Evolutionary conservation across 2,329 filamentous ascomycete genomes (phyloP).

Genomic region (Fusarium odoratissimum): DNA sequence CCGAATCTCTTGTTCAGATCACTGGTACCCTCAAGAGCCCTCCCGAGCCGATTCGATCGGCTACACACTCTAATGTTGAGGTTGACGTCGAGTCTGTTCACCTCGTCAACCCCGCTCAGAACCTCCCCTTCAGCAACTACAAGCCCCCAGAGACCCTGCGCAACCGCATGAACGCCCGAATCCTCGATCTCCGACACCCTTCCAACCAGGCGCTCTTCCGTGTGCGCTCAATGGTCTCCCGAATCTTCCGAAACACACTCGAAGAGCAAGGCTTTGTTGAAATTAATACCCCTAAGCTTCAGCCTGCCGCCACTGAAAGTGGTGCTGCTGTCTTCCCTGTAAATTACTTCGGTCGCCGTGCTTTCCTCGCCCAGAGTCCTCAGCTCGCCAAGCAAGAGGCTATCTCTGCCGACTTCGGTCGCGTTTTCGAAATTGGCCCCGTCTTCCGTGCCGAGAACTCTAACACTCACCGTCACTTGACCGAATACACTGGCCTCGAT

Average conservation of each 20-base stretch:
- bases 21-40: slow-evolving; percentile 79
- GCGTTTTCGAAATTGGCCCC: slow-evolving; percentile 77
- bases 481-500: slow-evolving; percentile 93
- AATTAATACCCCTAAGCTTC: slow-evolving; percentile 93
- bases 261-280: slow-evolving; percentile 85
- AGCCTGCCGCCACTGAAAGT: slow-evolving; percentile 90
- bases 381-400: slow-evolving; percentile 94
- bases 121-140: slow-evolving; percentile 64
- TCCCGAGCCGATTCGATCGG: slow-evolving; percentile 78
- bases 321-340: slow-evolving; percentile 92
- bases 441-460: slow-evolving; percentile 96
- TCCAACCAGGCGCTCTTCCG: slow-evolving; percentile 90
- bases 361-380: slow-evolving; percentile 91
- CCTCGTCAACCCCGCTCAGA: slow-evolving; percentile 62
- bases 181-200: slow-evolving; percentile 87
- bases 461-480: slow-evolving; percentile 94
- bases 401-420: slow-evolving; percentile 88
- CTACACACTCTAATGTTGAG: slow-evolving; percentile 81
- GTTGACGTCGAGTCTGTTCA: slow-evolving; percentile 71
- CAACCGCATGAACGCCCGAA: slow-evolving; percentile 80
- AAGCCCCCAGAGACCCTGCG: slow-evolving; percentile 73
- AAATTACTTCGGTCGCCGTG: slow-evolving; percentile 88
- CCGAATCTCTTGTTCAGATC: slow-evolving; percentile 83
- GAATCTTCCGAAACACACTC: slow-evolving; percentile 81
- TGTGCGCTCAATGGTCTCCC: slow-evolving; percentile 82